Conservation (phyloP, 2,329 filamentous ascomycete genomes). For the Colletotrichum noveboracense region DNA sequence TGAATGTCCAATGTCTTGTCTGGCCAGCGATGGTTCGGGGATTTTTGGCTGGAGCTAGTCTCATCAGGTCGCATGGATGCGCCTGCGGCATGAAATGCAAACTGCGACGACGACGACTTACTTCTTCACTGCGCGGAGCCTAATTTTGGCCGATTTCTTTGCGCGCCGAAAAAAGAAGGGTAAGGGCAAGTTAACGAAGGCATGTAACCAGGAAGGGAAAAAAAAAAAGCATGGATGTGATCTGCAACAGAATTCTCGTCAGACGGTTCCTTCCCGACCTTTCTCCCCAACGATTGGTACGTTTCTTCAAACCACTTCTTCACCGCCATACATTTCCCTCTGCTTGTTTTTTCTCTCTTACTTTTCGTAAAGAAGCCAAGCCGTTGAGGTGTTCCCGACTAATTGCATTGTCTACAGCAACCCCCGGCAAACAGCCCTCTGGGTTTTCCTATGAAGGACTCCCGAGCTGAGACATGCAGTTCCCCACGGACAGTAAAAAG, state of each 20-base stretch:
- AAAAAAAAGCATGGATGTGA: constrained; percentile 6
- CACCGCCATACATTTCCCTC: background rate
- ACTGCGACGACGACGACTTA: background rate
- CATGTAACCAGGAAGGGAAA: background rate
- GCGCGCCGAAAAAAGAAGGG: background rate
- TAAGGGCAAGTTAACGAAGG: background rate
- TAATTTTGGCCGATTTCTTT: background rate
- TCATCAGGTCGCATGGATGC: constrained; percentile 13
- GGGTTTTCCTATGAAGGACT: constrained; percentile 6
- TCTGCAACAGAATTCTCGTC: constrained; percentile 10
- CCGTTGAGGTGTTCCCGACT: background rate
- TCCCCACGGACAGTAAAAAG: background rate
- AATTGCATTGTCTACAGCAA: background rate
- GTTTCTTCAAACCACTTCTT: background rate
- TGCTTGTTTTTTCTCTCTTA: background rate
- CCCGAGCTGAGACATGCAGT: constrained; percentile 19
- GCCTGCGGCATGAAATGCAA: background rate
- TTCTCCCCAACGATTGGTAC: background rate
- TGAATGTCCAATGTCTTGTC: constrained; percentile 7
- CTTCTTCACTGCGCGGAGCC: background rate
- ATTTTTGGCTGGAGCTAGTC: background rate
- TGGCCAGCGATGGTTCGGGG: background rate
- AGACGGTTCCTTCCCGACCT: background rate
- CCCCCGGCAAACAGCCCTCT: background rate
- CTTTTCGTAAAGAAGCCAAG: background rate